Base-by-base conservation (phyloP, 495 filamentous ascomycete genomes). In the Aspergillus hancockii region DNA sequence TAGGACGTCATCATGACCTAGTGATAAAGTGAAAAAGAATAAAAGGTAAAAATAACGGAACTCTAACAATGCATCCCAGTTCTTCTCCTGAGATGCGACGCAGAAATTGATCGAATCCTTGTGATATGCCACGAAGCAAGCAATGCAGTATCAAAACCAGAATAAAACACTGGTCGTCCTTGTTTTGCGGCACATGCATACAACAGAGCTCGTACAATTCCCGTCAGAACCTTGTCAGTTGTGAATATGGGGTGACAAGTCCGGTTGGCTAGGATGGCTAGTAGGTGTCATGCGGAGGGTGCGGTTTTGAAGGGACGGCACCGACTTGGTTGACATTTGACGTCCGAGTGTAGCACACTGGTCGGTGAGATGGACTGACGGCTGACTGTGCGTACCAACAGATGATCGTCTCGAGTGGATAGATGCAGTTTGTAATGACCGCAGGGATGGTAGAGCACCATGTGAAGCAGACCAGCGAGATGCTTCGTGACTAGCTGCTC, bases 401-500 rank as follows among this genome's bases (percentile, higher is more conserved):
- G 51, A 53, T 13, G 40, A 28, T 46, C 53, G 36, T 25, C 53
- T 46, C 7, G 53, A 55, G 53, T 45, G 40, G 19, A 55, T 23
- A 21, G 53, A 30, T 9, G 40, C 3, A 18, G 43, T 14, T 47
- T 18, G 43, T n/a, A 47, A 10, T 8, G 43, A 47, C 21, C 21
- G 43, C 43, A 22, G 18, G 13, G 43, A 22, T 4, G 43, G 43
- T 22, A 23, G 21, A 23, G 43, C 43, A 47, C 19, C 43, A 46
- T 36, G 23, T 1, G 36, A 25, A n/a, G 25, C 51, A 23, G 32
- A 40, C 51, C 51, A 53, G 51, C n/a, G 51, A 16, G 22, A 6
- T n/a, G 31, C 31, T 23, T 23, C 8, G 16, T 53, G 32, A 53
- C 21, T 23, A 25, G 30, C 7, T 25, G 49, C 16, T 13, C n/a